phyloP scores from a whole-genome alignment of 495 filamentous ascomycete genomes.

The Aspergillus kassunensis region DNA sequence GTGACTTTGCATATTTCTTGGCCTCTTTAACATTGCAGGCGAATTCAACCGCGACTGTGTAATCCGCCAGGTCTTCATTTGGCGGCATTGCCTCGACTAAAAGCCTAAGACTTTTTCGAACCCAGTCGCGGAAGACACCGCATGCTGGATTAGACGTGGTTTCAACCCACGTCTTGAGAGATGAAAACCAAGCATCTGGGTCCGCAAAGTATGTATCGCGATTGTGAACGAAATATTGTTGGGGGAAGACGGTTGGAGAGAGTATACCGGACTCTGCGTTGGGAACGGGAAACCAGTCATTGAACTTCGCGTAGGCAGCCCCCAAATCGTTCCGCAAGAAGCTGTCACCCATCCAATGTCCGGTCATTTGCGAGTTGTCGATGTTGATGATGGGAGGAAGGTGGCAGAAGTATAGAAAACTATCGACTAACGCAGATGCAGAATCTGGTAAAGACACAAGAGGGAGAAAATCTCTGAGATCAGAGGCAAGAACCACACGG shows the following conservation, averaged over 20 bases:
- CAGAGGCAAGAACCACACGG: constrained; percentile 71
- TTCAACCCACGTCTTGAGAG: constrained; percentile 32
- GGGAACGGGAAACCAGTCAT: constrained; percentile 23
- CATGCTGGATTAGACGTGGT: constrained; percentile 13
- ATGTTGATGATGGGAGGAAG: constrained; percentile 49
- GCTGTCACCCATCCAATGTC: constrained; percentile 38
- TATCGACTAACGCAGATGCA: constrained; percentile 51
- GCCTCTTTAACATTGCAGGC: constrained; percentile 50
- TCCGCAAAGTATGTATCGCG: constrained; percentile 38
- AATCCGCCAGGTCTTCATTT: constrained; percentile 60
- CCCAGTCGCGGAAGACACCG: constrained; percentile 41
- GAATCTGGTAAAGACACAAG: constrained; percentile 39
- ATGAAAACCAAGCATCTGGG: constrained; percentile 39
- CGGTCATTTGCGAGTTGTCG: constrained; percentile 19
- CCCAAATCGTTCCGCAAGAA: constrained; percentile 46
- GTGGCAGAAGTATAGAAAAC: constrained; percentile 65
- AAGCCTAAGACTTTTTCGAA: constrained; percentile 49
- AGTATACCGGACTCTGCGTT: constrained; percentile 13
- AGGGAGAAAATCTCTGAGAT: constrained; percentile 63
- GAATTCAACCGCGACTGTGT: constrained; percentile 66
- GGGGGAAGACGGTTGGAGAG: constrained; percentile 22
- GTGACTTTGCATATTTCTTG: constrained; percentile 65
- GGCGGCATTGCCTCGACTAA: constrained; percentile 41
- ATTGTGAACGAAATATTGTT: constrained; percentile 32
- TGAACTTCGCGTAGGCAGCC: constrained; percentile 21